phyloP scores from a whole-genome alignment of 2,329 filamentous ascomycete genomes.

The Fusarium sp. region DNA sequence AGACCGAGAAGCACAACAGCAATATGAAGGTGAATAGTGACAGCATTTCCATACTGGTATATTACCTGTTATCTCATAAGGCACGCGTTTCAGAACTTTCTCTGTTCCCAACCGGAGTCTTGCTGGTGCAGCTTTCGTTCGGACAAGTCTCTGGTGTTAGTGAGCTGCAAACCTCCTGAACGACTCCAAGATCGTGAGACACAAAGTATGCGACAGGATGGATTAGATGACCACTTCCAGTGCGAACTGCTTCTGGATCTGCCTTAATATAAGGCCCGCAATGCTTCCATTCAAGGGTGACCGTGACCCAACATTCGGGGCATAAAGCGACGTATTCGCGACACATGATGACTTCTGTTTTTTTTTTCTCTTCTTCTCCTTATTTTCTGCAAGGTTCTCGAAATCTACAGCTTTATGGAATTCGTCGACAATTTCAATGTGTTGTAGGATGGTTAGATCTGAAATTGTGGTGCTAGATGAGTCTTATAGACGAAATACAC shows the following conservation, averaged over 20 bases:
- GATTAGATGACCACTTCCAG: background rate
- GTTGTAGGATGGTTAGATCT: background rate
- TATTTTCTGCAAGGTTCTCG: too few relatives aligned
- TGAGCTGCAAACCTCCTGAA: background rate
- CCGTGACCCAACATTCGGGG: background rate
- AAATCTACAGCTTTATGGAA: too few relatives aligned
- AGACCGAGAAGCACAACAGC: background rate
- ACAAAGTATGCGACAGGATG: background rate
- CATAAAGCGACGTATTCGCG: background rate
- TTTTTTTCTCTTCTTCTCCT: too few relatives aligned
- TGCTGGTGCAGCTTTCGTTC: background rate
- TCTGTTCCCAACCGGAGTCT: background rate
- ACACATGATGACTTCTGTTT: background rate
- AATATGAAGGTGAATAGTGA: background rate
- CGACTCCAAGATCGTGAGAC: background rate
- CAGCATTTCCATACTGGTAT: too few relatives aligned
- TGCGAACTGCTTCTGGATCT: background rate
- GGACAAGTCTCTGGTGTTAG: background rate
- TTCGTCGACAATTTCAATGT: background rate
- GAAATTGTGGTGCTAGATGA: background rate
- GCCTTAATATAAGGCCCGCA: constrained; percentile 5
- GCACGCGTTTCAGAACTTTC: background rate
- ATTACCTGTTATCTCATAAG: background rate
- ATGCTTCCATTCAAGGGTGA: constrained; percentile 6
- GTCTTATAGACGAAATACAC: background rate